A percentile compares a stretch with the other conserved stretches of the same genome.
Evolutionary conservation across 768 basidiomycete species (phyloP).

Genomic region (Trametes meyenii): DNA sequence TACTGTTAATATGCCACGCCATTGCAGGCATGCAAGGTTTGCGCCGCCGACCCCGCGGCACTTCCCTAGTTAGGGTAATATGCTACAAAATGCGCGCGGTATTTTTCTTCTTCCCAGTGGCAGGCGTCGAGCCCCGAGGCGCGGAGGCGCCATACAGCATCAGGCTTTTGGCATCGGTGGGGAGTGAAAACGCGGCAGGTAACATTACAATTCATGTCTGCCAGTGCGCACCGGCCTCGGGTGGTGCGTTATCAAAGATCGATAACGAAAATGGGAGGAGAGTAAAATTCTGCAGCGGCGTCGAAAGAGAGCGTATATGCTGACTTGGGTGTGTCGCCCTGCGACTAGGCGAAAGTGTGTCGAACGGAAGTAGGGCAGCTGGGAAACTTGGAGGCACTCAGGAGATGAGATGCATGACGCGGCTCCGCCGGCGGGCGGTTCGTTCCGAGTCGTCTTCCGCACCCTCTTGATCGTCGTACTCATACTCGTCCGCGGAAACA

Average conservation of each 20-base stretch:
- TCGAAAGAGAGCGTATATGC: neutral
- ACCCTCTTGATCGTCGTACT: slow-evolving; percentile 1
- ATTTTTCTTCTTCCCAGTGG: neutral
- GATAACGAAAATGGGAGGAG: neutral
- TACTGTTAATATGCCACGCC: no score
- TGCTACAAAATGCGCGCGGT: neutral
- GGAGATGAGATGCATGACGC: slow-evolving; percentile 8
- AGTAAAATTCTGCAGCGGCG: neutral
- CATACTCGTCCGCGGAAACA: neutral
- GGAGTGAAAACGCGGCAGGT: neutral
- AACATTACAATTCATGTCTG: slow-evolving; percentile 3
- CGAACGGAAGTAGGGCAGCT: neutral
- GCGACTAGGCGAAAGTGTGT: no score
- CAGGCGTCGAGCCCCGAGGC: no score
- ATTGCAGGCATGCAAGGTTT: no score
- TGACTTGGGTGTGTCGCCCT: neutral
- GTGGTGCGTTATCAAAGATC: neutral
- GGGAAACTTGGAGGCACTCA: no score
- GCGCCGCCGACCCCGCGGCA: no score
- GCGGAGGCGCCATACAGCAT: neutral
- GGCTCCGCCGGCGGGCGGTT: neutral
- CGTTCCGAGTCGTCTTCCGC: neutral
- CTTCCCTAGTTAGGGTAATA: no score
- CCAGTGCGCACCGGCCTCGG: slow-evolving; percentile 2
- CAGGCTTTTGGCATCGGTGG: neutral